phyloP scores from a whole-genome alignment of 1,284 basidiomycete species.

The Mycena citricolor region DNA sequence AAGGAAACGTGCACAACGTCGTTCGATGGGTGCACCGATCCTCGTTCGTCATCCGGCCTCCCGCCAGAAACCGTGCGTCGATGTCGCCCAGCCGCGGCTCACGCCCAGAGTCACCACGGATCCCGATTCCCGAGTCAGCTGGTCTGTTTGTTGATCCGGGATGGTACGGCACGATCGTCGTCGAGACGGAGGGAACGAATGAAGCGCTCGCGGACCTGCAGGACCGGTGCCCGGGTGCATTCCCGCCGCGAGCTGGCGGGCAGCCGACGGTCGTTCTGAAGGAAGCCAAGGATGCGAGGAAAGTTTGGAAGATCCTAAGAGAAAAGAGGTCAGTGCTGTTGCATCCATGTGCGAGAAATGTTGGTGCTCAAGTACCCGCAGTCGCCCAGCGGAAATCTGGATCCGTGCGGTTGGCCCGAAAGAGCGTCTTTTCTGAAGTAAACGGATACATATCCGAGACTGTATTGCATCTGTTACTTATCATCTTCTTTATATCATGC shows the following conservation, averaged over 20 bases:
- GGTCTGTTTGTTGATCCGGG: conserved; percentile 66
- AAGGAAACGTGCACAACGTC: conserved; percentile 74
- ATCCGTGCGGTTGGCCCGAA: conserved; percentile 31
- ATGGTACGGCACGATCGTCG: conserved; percentile 77
- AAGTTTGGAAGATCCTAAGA: conserved; percentile 69
- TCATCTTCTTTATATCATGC: conserved; percentile 11
- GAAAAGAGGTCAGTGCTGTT: conserved; percentile 64
- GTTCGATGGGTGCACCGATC: conserved; percentile 81
- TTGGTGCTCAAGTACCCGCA: conserved; percentile 14
- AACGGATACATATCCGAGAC: background rate
- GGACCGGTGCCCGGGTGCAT: conserved; percentile 63
- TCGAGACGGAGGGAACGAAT: conserved; percentile 82
- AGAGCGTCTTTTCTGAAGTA: conserved; percentile 25
- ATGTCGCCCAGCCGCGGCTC: conserved; percentile 17
- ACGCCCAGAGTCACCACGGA: conserved; percentile 27
- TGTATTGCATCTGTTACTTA: conserved; percentile 3
- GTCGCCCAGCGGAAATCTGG: conserved; percentile 37
- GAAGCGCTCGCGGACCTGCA: conserved; percentile 79
- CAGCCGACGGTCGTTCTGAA: conserved; percentile 30
- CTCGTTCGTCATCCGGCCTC: conserved; percentile 57
- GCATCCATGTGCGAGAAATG: no score
- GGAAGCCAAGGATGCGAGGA: conserved; percentile 46
- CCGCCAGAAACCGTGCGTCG: conserved; percentile 23
- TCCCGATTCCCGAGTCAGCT: conserved; percentile 51
- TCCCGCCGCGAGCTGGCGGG: conserved; percentile 52